Evolutionary conservation across 83 land plant species (phyloP).

Genomic region (Thuja plicata): DNA sequence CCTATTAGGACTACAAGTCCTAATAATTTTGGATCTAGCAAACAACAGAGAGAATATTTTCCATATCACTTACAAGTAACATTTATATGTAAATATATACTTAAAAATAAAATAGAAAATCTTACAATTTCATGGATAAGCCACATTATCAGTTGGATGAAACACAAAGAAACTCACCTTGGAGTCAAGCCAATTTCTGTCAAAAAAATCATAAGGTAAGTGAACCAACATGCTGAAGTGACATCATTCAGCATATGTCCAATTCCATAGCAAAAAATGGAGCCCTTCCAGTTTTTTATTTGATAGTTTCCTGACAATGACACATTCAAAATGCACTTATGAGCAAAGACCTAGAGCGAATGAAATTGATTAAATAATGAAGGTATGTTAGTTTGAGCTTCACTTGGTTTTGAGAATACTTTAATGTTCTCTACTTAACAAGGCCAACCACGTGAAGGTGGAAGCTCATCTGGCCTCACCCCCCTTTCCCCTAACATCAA

Average conservation of each 20-base stretch:
- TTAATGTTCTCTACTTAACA: too few relatives aligned
- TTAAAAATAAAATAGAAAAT: background rate
- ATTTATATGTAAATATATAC: background rate
- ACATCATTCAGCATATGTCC: constrained; percentile 98
- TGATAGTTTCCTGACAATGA: too few relatives aligned
- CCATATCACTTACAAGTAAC: background rate
- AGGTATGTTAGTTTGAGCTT: too few relatives aligned
- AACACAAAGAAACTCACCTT: constrained; percentile 39
- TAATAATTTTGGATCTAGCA: background rate
- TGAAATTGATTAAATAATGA: too few relatives aligned
- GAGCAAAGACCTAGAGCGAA: too few relatives aligned
- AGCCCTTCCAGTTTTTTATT: constrained; percentile 39
- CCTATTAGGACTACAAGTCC: background rate
- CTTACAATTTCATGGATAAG: background rate
- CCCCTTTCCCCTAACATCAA: too few relatives aligned
- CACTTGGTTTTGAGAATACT: too few relatives aligned
- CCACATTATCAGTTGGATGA: background rate
- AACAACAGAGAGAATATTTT: background rate
- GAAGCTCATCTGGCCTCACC: too few relatives aligned
- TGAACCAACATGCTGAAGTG: constrained; percentile 98
- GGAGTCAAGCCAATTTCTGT: constrained; percentile 91
- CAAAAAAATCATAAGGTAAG: constrained; percentile 84
- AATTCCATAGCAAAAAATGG: constrained; percentile 70
- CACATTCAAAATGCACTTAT: too few relatives aligned
- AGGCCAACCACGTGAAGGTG: too few relatives aligned